Base-by-base conservation (phyloP, 345 rosid genomes). In the Gossypium sturtianum region DNA sequence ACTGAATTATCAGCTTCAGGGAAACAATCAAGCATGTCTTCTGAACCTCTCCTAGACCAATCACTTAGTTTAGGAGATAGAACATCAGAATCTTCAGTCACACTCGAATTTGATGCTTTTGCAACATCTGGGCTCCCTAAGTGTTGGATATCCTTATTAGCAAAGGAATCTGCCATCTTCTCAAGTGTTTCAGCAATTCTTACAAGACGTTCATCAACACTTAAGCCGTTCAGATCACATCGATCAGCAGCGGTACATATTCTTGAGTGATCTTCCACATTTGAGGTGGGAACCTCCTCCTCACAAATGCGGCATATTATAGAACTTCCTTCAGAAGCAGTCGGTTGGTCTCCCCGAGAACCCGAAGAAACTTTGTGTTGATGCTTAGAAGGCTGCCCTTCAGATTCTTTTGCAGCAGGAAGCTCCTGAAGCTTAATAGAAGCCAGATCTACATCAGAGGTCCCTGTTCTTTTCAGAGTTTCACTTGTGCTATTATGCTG, bases 291-390 rank as follows among this genome's bases (percentile, higher is more conserved):
- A 80, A 96, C 97, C 81, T 93, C 98, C 87, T 93, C 98, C 85
- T 91, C 98, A 60, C 99, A 96, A 80, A 96, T 96, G 73, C 99
- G 94, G 74, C 99, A 96, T 76, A 96, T 93, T 65, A 96, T 96
- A 76, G 97, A 90, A 79, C 81, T 86, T 63, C 91, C 99, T 66
- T 93, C 98, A 43, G 87, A 76, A 76, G 80, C 62, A 80, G 75
- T 83, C 52, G 86, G 88, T 62, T 88, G 97, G 66, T 93, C 97
- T 52, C 91, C 93, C 97, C 99, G 91, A 78, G 89, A 75, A 87
- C 99, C 97, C 98, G 97, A 96, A 82, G 98, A 93, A 77, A 75
- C 73, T 82, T 89, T 91, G 78, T 86, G 95, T 76, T 87, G 93
- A 82, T 93, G 97, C 91, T 88, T 96, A 45, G 82, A 78, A n/a